Conservation (phyloP, 495 filamentous ascomycete species). For the Xylaria intraflava region DNA sequence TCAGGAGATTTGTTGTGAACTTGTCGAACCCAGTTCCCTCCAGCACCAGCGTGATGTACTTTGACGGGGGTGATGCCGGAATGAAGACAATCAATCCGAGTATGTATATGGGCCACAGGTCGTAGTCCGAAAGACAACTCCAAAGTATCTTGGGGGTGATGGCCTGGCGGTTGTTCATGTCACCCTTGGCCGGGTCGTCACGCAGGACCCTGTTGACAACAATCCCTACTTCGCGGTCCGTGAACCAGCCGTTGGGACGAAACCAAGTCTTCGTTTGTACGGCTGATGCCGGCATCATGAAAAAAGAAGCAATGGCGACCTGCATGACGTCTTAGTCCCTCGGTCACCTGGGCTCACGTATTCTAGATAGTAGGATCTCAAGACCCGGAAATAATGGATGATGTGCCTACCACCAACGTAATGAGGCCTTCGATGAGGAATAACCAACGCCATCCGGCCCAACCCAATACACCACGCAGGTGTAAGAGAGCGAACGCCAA, state of each 20-base stretch:
- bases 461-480: constrained; percentile 45
- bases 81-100: constrained; percentile 56
- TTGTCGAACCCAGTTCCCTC: constrained; percentile 56
- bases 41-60: constrained; percentile 60
- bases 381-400: neutral
- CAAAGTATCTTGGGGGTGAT: constrained; percentile 53
- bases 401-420: constrained; percentile 31
- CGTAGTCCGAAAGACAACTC: constrained; percentile 57
- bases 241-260: constrained; percentile 46
- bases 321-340: neutral
- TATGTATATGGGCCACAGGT: constrained; percentile 68
- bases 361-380: neutral
- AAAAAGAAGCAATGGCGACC: constrained; percentile 45
- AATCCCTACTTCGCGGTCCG: constrained; percentile 45
- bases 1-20: constrained; percentile 63
- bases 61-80: constrained; percentile 47
- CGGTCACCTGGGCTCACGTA: too few species aligned
- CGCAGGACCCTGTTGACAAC: constrained; percentile 45
- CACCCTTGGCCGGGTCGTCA: constrained; percentile 52
- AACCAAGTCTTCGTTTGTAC: constrained; percentile 47
- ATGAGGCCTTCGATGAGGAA: constrained; percentile 49
- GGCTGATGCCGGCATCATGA: constrained; percentile 50
- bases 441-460: constrained; percentile 58
- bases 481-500: constrained; percentile 47
- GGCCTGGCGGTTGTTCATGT: constrained; percentile 56